phyloP scores from a whole-genome alignment of 2,329 filamentous ascomycete species.

The Neopestalotiopsis rosae region DNA sequence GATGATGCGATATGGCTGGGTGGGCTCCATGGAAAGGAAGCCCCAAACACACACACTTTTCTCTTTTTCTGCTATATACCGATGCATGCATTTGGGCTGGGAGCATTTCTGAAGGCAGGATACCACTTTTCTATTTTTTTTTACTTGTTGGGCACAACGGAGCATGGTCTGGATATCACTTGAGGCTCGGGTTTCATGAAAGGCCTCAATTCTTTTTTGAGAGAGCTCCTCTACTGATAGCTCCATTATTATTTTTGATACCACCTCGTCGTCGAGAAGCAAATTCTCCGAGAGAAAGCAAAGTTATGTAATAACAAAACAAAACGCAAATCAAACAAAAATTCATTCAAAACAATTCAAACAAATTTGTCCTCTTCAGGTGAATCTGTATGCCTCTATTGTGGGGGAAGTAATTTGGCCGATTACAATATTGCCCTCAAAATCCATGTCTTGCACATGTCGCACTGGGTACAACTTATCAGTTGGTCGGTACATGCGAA shows the following conservation, averaged over 20 bases:
- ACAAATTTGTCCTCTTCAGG: neutral
- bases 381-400: neutral
- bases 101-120: slow-evolving; percentile 26
- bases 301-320: slow-evolving; percentile 24
- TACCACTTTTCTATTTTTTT: slow-evolving; percentile 20
- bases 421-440: neutral
- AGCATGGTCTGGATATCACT: slow-evolving; percentile 7
- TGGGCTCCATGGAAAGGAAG: slow-evolving; percentile 22
- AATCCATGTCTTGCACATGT: neutral
- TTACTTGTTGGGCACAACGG: slow-evolving; percentile 24
- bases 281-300: slow-evolving; percentile 20
- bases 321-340: slow-evolving; percentile 21
- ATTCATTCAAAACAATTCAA: slow-evolving; percentile 4
- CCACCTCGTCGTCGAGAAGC: slow-evolving; percentile 20
- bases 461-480: neutral
- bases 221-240: slow-evolving; percentile 22
- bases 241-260: slow-evolving; percentile 13
- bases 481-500: neutral
- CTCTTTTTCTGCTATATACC: slow-evolving; percentile 32
- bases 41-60: slow-evolving; percentile 26
- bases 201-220: neutral
- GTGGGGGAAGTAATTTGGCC: neutral
- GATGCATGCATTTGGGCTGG: slow-evolving; percentile 34
- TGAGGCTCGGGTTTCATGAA: neutral
- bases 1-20: no score